A percentile compares a stretch with the other conserved stretches of the same genome.
phyloP scores from a whole-genome alignment of 352 stramenopile species.

The Phytophthora fragariaefolia region DNA sequence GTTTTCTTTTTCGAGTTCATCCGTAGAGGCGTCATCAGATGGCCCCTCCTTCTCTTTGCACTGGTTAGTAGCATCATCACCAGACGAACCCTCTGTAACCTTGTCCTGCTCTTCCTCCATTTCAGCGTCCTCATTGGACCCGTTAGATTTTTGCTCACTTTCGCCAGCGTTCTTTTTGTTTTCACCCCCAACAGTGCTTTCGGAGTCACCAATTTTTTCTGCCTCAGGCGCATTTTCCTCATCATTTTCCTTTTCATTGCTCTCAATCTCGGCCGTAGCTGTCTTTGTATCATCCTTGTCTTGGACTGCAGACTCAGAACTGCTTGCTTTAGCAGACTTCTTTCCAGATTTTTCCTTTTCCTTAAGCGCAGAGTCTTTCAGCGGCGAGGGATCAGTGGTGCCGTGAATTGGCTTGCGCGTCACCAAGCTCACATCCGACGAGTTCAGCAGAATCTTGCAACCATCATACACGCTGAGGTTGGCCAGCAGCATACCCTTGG shows the following conservation, averaged over 20 bases:
- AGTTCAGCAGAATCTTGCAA: conserved; percentile 87
- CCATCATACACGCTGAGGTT: conserved; percentile 91
- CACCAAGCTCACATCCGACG: conserved; percentile 69
- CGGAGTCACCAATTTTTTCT: background rate
- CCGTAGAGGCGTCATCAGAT: conserved; percentile 17
- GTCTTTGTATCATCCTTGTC: conserved; percentile 11
- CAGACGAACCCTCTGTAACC: conserved; percentile 1
- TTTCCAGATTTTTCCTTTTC: conserved; percentile 12
- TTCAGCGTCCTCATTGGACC: background rate
- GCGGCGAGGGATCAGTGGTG: conserved; percentile 25
- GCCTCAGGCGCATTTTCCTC: background rate
- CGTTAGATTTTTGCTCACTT: conserved; percentile 2
- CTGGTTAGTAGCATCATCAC: conserved; percentile 1
- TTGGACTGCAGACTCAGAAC: conserved; percentile 5
- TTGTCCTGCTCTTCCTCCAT: conserved; percentile 12
- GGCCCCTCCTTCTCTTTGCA: conserved; percentile 20
- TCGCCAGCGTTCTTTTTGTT: conserved; percentile 8
- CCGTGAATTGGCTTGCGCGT: conserved; percentile 56
- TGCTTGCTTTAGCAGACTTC: conserved; percentile 7
- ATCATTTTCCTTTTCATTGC: conserved; percentile 1
- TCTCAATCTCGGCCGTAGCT: background rate
- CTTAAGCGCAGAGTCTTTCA: conserved; percentile 3
- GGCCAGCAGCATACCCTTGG: conserved; percentile 93
- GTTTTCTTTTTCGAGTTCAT: conserved; percentile 22
- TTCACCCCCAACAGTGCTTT: conserved; percentile 6